Conservation (phyloP, 169 alveolate genomes). For the Plasmodium gaboni region DNA sequence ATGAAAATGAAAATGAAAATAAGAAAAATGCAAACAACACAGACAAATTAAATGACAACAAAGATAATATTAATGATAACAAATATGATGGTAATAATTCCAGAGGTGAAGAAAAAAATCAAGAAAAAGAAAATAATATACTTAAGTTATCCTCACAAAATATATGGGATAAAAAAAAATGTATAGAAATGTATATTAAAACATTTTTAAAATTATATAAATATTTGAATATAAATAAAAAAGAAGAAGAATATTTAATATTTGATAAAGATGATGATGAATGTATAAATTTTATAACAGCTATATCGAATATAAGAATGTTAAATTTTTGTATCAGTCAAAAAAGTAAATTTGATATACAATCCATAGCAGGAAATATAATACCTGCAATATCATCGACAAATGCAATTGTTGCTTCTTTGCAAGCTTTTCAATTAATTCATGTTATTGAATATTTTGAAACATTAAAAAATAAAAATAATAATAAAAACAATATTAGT, state of each 20-base stretch:
- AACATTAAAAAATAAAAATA: conserved; percentile 11
- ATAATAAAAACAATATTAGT: no score
- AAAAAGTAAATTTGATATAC: conserved; percentile 87
- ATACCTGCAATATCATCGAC: conserved; percentile 97
- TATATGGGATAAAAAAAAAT: conserved; percentile 52
- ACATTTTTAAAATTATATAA: conserved; percentile 36
- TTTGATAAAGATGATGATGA: conserved; percentile 95
- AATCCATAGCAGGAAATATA: conserved; percentile 97
- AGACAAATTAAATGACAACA: background rate
- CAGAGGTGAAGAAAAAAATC: background rate
- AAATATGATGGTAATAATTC: background rate
- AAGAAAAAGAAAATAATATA: background rate
- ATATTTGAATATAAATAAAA: conserved; percentile 48
- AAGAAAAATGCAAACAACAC: background rate
- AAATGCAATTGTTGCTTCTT: conserved; percentile 95
- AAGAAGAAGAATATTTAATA: conserved; percentile 78
- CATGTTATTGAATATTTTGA: conserved; percentile 71
- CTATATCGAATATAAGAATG: conserved; percentile 94
- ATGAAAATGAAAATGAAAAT: background rate
- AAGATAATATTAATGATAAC: background rate
- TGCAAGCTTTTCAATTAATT: conserved; percentile 92
- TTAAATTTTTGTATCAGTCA: conserved; percentile 89
- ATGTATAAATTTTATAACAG: conserved; percentile 91
- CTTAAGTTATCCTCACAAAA: conserved; percentile 40
- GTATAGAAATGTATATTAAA: conserved; percentile 56